These are phyloP conservation scores for Diaporthe nobilis DNA, from an alignment of 2,329 filamentous ascomycete species.

Conservation along the genomic window DNA sequence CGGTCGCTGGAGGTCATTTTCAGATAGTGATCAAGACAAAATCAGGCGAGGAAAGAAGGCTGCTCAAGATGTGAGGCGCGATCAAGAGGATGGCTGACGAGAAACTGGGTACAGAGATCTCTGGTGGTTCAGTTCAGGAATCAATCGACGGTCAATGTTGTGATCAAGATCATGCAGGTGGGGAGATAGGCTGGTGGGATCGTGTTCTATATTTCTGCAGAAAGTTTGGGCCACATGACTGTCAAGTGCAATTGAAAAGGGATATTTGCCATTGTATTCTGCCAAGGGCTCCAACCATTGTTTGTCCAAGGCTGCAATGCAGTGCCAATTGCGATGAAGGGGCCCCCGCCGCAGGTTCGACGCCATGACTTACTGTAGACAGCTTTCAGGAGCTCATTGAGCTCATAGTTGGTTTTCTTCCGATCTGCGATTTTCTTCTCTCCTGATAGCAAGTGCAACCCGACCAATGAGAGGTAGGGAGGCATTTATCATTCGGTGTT, in stretches of 20 bases:
- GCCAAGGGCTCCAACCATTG: background rate
- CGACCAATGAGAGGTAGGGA: background rate
- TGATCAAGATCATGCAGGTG: background rate
- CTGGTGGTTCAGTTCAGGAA: background rate
- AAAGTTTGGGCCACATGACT: background rate
- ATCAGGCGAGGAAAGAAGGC: background rate
- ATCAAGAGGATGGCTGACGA: background rate
- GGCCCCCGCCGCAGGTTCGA: background rate
- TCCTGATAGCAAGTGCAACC: background rate
- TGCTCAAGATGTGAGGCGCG: too few relatives aligned
- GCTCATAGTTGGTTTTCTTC: background rate
- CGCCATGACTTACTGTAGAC: background rate
- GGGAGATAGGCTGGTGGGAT: background rate
- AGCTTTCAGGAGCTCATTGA: too few relatives aligned
- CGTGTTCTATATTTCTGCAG: too few relatives aligned
- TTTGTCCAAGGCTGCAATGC: too few relatives aligned
- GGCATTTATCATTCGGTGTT: background rate
- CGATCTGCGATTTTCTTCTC: too few relatives aligned
- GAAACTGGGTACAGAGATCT: background rate
- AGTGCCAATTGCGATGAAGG: too few relatives aligned
- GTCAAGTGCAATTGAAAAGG: background rate
- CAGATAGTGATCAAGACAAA: background rate
- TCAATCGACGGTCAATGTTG: background rate
- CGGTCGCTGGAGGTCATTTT: slow-evolving; percentile 6
- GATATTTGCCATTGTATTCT: background rate